Evolutionary conservation across 768 basidiomycete species (phyloP).

Genomic region (Hypholoma fasciculare): DNA sequence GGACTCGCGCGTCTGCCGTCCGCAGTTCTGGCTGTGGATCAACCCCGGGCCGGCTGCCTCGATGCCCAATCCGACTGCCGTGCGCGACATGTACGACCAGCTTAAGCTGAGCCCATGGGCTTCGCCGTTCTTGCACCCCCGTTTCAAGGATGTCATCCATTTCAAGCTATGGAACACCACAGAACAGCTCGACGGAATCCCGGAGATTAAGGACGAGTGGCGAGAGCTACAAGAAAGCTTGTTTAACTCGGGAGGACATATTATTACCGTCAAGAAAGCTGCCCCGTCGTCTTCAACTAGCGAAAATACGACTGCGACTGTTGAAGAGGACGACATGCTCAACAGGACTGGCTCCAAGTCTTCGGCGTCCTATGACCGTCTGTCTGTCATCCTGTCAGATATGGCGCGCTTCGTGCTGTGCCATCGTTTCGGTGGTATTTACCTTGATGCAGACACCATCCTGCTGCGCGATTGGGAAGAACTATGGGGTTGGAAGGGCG

Average conservation of each 20-base stretch:
- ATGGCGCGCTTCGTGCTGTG: conserved; percentile 96
- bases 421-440: conserved; percentile 92
- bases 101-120: conserved; percentile 87
- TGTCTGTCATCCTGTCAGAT: conserved; percentile 91
- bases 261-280: conserved; percentile 58
- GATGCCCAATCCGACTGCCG: conserved; percentile 75
- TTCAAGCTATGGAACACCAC: conserved; percentile 98
- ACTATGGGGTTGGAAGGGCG: conserved; percentile 92
- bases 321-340: conserved; percentile 50
- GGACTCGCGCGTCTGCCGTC: conserved; percentile 64
- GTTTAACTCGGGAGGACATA: conserved; percentile 86
- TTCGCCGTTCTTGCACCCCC: conserved; percentile 84
- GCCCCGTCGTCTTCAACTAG: conserved; percentile 24
- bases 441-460: conserved; percentile 92
- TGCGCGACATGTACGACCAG: conserved; percentile 79
- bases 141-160: conserved; percentile 85
- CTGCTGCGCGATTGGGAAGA: conserved; percentile 96
- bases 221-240: conserved; percentile 65
- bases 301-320: conserved; percentile 46
- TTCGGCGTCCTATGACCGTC: conserved; percentile 81
- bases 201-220: conserved; percentile 91
- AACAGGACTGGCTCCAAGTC: conserved; percentile 91
- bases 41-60: conserved; percentile 90
- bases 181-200: conserved; percentile 85
- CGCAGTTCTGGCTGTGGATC: conserved; percentile 96